phyloP scores from a whole-genome alignment of 495 filamentous ascomycete species.

The Penicillium desertorum region DNA sequence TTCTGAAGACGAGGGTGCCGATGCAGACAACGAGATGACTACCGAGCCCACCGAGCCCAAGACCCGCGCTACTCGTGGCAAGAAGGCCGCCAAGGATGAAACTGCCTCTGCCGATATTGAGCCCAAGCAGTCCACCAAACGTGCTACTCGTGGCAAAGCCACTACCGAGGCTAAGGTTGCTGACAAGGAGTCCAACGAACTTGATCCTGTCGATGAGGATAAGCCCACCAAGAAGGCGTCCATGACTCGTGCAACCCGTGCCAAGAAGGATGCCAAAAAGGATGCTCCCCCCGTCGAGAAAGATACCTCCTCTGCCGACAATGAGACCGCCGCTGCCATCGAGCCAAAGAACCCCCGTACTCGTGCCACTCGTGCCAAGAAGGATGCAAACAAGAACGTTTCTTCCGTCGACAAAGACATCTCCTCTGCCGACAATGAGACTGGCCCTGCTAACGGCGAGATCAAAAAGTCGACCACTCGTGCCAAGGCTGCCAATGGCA shows the following conservation, averaged over 20 bases:
- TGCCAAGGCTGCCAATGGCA: background rate
- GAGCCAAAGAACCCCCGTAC: background rate
- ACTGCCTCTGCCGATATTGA: background rate
- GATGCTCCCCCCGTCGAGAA: background rate
- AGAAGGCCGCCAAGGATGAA: background rate
- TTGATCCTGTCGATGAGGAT: background rate
- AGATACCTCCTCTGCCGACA: background rate
- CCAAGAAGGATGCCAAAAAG: background rate
- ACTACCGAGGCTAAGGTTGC: background rate
- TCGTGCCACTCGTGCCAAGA: background rate
- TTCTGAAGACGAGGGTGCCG: background rate
- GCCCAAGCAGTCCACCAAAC: background rate
- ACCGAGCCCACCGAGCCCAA: background rate
- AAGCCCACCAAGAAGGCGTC: background rate
- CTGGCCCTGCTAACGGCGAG: too few relatives aligned
- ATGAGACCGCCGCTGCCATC: background rate
- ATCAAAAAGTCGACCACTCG: too few relatives aligned
- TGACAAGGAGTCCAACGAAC: background rate
- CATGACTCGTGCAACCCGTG: background rate
- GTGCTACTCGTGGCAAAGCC: background rate
- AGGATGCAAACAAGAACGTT: background rate
- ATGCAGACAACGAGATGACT: background rate
- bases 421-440: background rate
- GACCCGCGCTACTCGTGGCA: background rate
- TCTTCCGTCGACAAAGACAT: background rate